Evolutionary conservation across 1,284 basidiomycete genomes (phyloP), one percentile per base, ranked within the genome.

Genomic region (Cutaneotrichosporon sp.): DNA sequence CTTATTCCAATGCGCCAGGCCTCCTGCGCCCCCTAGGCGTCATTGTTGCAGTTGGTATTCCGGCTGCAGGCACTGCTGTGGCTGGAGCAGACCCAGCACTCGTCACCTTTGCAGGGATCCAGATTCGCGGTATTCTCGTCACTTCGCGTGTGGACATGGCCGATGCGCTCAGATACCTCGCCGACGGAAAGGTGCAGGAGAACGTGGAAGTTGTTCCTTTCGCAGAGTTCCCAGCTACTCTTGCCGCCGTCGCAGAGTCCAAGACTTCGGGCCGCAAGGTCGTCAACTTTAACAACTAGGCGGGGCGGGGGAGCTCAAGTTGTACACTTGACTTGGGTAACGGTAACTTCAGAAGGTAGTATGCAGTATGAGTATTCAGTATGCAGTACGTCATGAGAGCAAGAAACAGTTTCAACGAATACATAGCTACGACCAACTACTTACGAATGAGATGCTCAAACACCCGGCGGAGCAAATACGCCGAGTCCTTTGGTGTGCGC

Each of bases 91-190:
- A 71, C 65, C 65, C 65, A n/a, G 57, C 70, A 51, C 65, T 70
- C 31, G 73, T 72, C 72, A 76, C 76, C 65, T 80, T 81, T 63
- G 66, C 68, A 62, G 72, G 83, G 70, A 75, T 82, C 64, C 70
- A 75, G 42, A 81, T 78, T 47, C 73, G 80, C 53, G 69, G 70
- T 50, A 71, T 76, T 67, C 76, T 77, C 38, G 72, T 82, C 64
- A 65, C 66, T 40, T 65, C 64, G 18, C 66, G 66, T 57, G 46
- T 26, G 21, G 66, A 68, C 66, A 68, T 68, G 66, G 32, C 22
- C 18, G 64, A 65, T 34, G 66, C 66, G 4, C 62, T 68, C 62
- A 30, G 50, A 36, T 64, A 49, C 60, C 63, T 67, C 42, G 34
- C 50, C 36, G 50, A 38, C 14, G 66, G 66, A 52, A 59, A 63